Evolutionary conservation across 129 eudicot species (phyloP), one percentile per base, ranked within the genome.

Genomic region (Flaveria trinervia): DNA sequence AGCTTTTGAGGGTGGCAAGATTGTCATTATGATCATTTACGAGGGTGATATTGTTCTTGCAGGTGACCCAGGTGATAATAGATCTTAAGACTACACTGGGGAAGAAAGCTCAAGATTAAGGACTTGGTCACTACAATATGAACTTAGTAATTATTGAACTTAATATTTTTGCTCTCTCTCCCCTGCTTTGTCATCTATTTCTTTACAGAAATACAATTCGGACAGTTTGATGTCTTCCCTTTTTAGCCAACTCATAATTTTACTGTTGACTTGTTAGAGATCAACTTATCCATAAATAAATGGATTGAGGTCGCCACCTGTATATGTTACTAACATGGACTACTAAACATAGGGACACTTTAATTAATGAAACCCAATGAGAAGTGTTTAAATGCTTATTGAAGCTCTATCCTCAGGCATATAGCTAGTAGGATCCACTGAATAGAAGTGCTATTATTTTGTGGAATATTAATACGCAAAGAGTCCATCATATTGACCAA

Each of bases 401-500:
- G 22, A 52, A 52, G 59, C 22, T 52, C 4, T 56, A 56, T 54
- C 64, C 64, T 18, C 4, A 3, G 7, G 30, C 12, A 56, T 9
- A 56, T 18, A 56, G 18, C 30, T 56, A 14, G 60, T 54, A 16
- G 60, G 60, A 57, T 57, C 33, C 65, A 22, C 15, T 57, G 5
- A 57, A 57, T 22, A 57, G 65, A 57, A 61, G 16, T 61, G 43
- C 18, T 61, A 25, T 61, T 61, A 59, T 61, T 23, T n/a, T 60
- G 36, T 25, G 39, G 30, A 5, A 59, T 59, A 12, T 0, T 23
- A 25, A 17, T 18, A 55, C 28, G 18, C 28, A 55, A 55, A 5
- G 11, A 26, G 66, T 12, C 66, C 39, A 60, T 36, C 39, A 25
- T 23, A 22, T 60, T 60, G 39, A 60, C 66, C 39, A 10, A 60